phyloP scores from a whole-genome alignment of 768 basidiomycete genomes.

The Exidia glandulosa region DNA sequence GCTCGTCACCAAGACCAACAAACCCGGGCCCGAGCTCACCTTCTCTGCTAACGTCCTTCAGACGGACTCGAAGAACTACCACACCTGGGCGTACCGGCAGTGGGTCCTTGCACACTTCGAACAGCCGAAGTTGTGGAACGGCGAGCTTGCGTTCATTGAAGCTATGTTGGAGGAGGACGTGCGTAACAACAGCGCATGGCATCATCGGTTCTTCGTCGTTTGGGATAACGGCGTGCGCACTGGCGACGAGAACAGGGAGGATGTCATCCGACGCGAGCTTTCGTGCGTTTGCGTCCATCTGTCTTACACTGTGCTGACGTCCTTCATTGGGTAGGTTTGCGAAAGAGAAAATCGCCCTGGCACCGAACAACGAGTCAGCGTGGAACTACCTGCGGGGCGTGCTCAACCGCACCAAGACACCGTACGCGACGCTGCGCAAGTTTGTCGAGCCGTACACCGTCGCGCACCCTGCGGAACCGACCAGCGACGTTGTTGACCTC shows the following conservation, averaged over 20 bases:
- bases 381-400: conserved; percentile 95
- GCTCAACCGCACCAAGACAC: conserved; percentile 49
- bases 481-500: conserved; percentile 41
- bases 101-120: conserved; percentile 86
- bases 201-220: conserved; percentile 85
- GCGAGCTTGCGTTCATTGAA: conserved; percentile 69
- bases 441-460: conserved; percentile 60
- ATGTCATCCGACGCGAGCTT: conserved; percentile 57
- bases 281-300: conserved; percentile 39
- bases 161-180: conserved; percentile 61
- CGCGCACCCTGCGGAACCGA: conserved; percentile 16
- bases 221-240: conserved; percentile 53
- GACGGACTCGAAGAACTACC: conserved; percentile 90
- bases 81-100: conserved; percentile 97
- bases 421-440: conserved; percentile 40
- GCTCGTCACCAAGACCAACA: conserved; percentile 45
- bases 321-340: conserved; percentile 40
- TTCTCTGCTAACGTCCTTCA: conserved; percentile 68
- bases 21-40: conserved; percentile 51
- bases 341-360: conserved; percentile 73
- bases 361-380: conserved; percentile 87
- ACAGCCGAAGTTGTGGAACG: conserved; percentile 55
- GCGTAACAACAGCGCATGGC: conserved; percentile 96
- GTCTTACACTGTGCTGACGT: background rate
- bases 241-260: conserved; percentile 51